Percentiles rank a stretch among this genome's conserved stretches.
These are phyloP conservation scores for Haplographium delicatum DNA, from an alignment of 495 filamentous ascomycete species.

Conservation along the genomic window DNA sequence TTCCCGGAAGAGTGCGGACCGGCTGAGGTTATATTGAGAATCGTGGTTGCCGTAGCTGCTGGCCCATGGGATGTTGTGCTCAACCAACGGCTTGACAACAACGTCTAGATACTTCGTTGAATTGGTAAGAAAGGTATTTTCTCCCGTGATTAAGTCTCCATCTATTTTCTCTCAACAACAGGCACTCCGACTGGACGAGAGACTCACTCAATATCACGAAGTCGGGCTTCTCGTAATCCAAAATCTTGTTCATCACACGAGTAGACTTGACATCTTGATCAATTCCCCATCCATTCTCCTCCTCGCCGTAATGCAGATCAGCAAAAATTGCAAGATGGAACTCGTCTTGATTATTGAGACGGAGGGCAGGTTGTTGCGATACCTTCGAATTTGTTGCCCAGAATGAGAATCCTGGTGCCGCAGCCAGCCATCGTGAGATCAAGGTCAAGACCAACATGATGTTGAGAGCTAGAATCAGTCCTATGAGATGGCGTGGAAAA, in stretches of 20 bases:
- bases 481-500: not conserved
- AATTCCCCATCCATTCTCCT: slow-evolving; percentile 53
- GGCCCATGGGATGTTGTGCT: slow-evolving; percentile 53
- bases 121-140: slow-evolving; percentile 55
- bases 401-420: not conserved
- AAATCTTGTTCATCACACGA: slow-evolving; percentile 53
- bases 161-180: slow-evolving; percentile 25
- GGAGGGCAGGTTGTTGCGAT: slow-evolving; percentile 6
- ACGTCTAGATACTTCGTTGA: slow-evolving; percentile 54
- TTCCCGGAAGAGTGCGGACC: slow-evolving; percentile 44
- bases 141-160: slow-evolving; percentile 69
- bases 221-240: slow-evolving; percentile 49
- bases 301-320: slow-evolving; percentile 67
- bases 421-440: not conserved
- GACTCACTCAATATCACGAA: slow-evolving; percentile 55
- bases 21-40: slow-evolving; percentile 53
- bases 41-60: slow-evolving; percentile 76
- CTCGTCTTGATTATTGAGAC: slow-evolving; percentile 9
- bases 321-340: slow-evolving; percentile 51
- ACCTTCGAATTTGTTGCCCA: not conserved
- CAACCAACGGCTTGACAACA: slow-evolving; percentile 53
- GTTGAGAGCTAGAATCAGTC: not conserved
- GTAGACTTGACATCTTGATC: slow-evolving; percentile 55
- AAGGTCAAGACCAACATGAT: slow-evolving; percentile 9
- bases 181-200: not conserved